Evolutionary conservation across 352 stramenopile species (phyloP), one percentile per base, ranked within the genome.

Genomic region (Globisporangium carolinianum): DNA sequence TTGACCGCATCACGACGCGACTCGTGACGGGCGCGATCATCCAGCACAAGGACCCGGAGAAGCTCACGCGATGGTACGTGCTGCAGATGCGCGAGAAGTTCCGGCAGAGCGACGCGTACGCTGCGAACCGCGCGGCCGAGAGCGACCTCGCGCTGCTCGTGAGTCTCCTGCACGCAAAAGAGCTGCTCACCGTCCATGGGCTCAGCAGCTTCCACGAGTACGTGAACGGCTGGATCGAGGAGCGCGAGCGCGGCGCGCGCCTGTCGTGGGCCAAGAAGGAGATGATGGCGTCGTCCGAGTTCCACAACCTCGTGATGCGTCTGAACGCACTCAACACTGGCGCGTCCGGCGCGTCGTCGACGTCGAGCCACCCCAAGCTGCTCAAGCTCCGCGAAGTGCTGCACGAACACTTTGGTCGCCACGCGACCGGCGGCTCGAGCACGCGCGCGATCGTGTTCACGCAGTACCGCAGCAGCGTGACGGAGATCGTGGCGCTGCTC

Each of bases 391-490:
- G 85, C 14, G 71, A 96, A 47, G 80, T 95, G 17, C 66, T 96
- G 9, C 67, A 89, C n/a, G 85, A 97, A 43, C 84, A 96, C 50
- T 94, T 96, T 55, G 64, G 86, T 39, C 77, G 85, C 12, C 83
- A 96, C 66, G 58, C 72, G 4, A 62, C 62, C 6, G 82, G 72
- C 0, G 63, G 72, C 35, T 91, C 79, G 41, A 97, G 80, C 42
- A 98, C 96, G 5, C 75, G 96, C 10, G 96, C 88, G 5, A 99
- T 99, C 58, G 94, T 99, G 4, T 99, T 99, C 69, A 98, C 95
- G 6, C 92, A 99, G 61, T 98, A 94, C 66, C 84, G 97, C 60
- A 87, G 89, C 46, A 98, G 86, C 57, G 96, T 99, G 1, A 74
- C 69, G 5, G 95, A 98, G 63, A 98, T 99, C 59, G 86, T 98